Evolutionary conservation across 1,284 basidiomycete species (phyloP), one percentile per base, ranked within the genome.

Genomic region (Tylopilus sp.): DNA sequence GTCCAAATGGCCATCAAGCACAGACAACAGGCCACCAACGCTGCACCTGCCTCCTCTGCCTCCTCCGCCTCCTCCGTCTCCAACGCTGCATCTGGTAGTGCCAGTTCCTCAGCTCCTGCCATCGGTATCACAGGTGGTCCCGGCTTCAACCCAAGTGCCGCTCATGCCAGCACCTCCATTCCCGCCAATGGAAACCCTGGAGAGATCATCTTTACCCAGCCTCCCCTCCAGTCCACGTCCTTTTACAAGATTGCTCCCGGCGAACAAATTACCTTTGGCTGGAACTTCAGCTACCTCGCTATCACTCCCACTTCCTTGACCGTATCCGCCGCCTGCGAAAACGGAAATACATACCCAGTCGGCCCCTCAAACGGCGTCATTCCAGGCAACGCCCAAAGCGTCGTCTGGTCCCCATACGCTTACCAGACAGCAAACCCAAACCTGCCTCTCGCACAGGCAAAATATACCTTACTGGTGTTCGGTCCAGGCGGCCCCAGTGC

Each of bases 271-370:
- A 96, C 92, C 18, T 92, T 96, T 68, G 91, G 78, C n/a, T 97
- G 93, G 93, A 95, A 92, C 67, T 79, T 90, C 58, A 91, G 88
- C 18, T 76, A 75, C 54, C 72, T 95, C 21, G 72, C 83, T 54
- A 77, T 77, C 31, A 78, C 77, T 0, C 92, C 92, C 0, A 78
- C 79, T 1, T 71, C 75, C 51, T 75, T 97, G 54, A 96, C 94
- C 10, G 75, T 96, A 53, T 79, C 82, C 41, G 94, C 93, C 19
- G 76, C 85, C 38, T 88, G 89, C 65, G 82, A 84, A 9, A 93
- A 94, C 64, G 88, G 89, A 7, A 87, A 89, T 69, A 93, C 90
- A 6, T 97, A 94, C 65, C 79, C 89, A 2, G 82, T 97, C 1
- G 92, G 91, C 0, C 88, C 90, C 0, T 82, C 86, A 2, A 71